Base-by-base conservation (phyloP, 2,329 filamentous ascomycete genomes). In the Calonectria multiphialidica region DNA sequence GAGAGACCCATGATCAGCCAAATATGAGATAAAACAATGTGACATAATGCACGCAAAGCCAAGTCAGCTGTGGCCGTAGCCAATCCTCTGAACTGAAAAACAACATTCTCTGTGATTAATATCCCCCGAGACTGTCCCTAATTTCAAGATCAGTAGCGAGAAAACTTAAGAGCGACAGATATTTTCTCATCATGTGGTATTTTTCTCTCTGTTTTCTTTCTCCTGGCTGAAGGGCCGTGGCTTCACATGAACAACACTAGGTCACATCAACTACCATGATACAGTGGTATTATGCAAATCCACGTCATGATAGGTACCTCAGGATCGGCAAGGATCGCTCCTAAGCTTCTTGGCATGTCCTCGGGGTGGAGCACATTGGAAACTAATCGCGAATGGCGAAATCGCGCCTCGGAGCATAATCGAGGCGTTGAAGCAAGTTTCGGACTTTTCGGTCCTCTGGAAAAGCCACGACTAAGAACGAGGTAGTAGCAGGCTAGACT, bases 341-440 rank as follows among this genome's bases (percentile, higher is more conserved):
- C n/a, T n/a, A 21, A 10, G 10, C 8, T 4, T 5, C 30, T 55
- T 35, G 50, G 50, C 30, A 55, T 15, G 18, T 1, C 49, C 49
- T 55, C 50, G 30, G 50, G 50, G 50, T 55, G 50, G 50, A 21
- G 50, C 28, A 55, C 3, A 2, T 9, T 35, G 9, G 30, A 16
- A 35, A 2, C 33, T 35, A 35, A 55, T 35, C 50, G 50, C 50
- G 50, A 55, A 30, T 23, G 28, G 50, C 50, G 50, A 55, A 30
- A 55, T 55, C 30, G 50, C n/a, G 28, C 4, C 12, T 55, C 50
- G 50, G 50, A 55, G 30, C 35, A 55, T 55, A 35, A 37, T 13
- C 40, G 16, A n/a, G 21, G 4, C 28, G 5, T 37, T 15, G 3
- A 55, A 21, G 30, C 30, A 55, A 55, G 50, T 55, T 33, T 55